phyloP scores from a whole-genome alignment of 495 filamentous ascomycete species.

The Xylaria palmicola region DNA sequence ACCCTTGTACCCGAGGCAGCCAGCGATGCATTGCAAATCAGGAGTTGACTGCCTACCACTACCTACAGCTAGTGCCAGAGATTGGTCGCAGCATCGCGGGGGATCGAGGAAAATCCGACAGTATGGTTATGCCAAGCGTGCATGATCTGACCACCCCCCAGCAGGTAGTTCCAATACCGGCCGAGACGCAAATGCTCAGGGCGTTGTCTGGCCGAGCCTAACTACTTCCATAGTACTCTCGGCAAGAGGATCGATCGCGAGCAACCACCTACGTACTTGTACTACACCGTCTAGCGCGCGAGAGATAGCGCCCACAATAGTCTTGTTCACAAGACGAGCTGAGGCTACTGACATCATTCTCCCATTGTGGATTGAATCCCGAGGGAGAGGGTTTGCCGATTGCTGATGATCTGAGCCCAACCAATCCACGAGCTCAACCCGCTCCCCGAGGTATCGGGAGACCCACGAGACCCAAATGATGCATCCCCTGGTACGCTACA shows the following conservation, averaged over 20 bases:
- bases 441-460: not conserved
- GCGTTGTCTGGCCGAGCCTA: not conserved
- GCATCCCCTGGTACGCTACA: not conserved
- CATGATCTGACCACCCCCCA: constrained; percentile 8
- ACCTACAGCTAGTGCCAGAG: constrained; percentile 1
- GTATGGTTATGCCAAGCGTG: constrained; percentile 18
- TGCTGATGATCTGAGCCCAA: not conserved
- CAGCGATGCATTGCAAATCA: constrained; percentile 11
- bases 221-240: not conserved
- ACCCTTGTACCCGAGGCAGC: not conserved
- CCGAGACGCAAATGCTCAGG: not conserved
- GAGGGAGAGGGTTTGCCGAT: not conserved
- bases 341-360: not conserved
- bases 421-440: not conserved
- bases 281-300: not conserved
- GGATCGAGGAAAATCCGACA: constrained; percentile 17
- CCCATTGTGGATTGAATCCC: not conserved
- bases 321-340: not conserved
- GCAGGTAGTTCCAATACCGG: not conserved
- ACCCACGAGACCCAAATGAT: not conserved
- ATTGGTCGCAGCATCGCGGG: not conserved
- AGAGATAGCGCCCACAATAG: constrained; percentile 8
- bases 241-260: not conserved
- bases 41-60: not conserved
- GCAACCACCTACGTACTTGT: not conserved